Evolutionary conservation across 306 rosid species (phyloP).

Genomic region (Castanea crenata): DNA sequence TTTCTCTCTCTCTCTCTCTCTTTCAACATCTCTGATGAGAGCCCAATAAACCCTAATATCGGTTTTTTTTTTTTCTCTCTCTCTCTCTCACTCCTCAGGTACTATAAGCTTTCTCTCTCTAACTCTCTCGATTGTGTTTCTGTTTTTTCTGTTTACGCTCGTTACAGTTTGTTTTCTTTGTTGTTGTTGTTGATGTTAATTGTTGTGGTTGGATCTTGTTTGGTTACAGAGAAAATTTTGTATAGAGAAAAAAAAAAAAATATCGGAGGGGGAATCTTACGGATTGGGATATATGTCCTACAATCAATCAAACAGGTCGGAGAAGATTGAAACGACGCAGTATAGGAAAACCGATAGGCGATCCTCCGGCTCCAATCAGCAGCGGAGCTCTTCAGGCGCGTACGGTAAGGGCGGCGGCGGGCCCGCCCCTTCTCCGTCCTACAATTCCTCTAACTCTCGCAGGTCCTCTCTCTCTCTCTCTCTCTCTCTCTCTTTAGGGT

Average conservation of each 20-base stretch:
- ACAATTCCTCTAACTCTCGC: conserved; percentile 38
- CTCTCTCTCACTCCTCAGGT: conserved; percentile 54
- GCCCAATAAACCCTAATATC: conserved; percentile 63
- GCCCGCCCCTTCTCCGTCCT: conserved; percentile 64
- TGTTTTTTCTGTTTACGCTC: not conserved
- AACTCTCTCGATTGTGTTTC: not conserved
- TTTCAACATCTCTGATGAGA: conserved; percentile 29
- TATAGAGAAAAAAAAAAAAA: not conserved
- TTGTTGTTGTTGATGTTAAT: not conserved
- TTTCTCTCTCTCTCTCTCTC: not conserved
- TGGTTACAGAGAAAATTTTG: conserved; percentile 43
- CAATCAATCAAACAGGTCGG: conserved; percentile 85
- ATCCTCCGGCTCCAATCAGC: conserved; percentile 75
- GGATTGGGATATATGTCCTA: conserved; percentile 91
- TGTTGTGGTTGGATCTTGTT: conserved; percentile 11
- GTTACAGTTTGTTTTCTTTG: not conserved
- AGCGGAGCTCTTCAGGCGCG: conserved; percentile 52
- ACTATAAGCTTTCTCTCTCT: conserved; percentile 11
- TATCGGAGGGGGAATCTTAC: conserved; percentile 34
- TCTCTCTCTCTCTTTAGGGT: conserved; percentile 13
- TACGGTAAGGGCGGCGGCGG: conserved; percentile 72
- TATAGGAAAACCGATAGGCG: conserved; percentile 63
- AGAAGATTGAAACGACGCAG: conserved; percentile 63
- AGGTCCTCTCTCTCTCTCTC: conserved; percentile 29
- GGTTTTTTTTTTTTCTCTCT: not conserved